Base-by-base conservation (phyloP, 176 grass and related monocot species). In the Aegilops speltoides region DNA sequence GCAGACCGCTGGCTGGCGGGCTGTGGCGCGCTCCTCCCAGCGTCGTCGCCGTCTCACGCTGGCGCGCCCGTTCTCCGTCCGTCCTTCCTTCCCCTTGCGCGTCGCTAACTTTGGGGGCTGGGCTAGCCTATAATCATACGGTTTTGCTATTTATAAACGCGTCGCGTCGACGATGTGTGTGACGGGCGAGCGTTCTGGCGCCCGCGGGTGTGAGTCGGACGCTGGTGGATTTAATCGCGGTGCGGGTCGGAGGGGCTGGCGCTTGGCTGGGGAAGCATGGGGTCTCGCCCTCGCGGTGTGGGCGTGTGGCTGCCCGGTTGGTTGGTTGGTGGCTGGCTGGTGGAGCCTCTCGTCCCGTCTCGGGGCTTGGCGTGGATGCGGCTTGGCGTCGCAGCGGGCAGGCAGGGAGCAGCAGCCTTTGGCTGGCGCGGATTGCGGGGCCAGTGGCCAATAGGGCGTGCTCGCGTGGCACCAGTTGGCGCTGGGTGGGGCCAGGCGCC, bases 121-220 rank as follows among this genome's bases (percentile, higher is more conserved):
- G 50, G 50, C 28, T 48, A 15, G 45, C 13, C 45, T 59, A 59
- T 12, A 70, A 68, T 82, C 16, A 81, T 37, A 45, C 62, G 77
- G 10, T 6, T 45, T 79, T 7, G 26, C 78, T 50, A 77, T 63
- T 86, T 89, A 86, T 86, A 82, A 86, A 80, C 76, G 73, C 34
- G 76, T 24, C 16, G 29, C 67, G 32, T 22, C 10, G 34, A 20
- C 7, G 34, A 25, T 3, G 50, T 41, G 81, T 28, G 50, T 19
- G 34, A 31, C n/a, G 20, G 79, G 3, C 9, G 38, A 50, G 46
- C 14, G 14, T 16, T 5, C 46, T 50, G 46, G 46, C 46, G 61
- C 70, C 43, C 43, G 43, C 43, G 43, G 71, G 25, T 16, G 71
- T 46, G 71, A 46, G 13, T 15, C 70, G 38, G 70, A 25, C 69